Conservation (phyloP, 805 yeast species). For the Candida sphagnicola region DNA sequence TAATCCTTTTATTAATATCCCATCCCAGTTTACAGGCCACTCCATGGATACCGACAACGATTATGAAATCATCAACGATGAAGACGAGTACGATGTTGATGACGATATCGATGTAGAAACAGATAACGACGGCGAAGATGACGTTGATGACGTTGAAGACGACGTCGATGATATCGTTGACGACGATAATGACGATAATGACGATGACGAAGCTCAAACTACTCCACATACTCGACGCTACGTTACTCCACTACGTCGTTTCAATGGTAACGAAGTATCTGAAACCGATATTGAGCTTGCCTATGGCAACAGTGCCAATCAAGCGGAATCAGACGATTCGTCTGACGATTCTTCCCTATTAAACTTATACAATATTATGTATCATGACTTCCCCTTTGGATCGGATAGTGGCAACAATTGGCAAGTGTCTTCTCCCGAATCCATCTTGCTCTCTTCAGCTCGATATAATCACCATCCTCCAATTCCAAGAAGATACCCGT, state of each 20-base stretch:
- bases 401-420: background rate
- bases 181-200: conserved; percentile 6
- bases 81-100: background rate
- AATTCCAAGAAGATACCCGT: background rate
- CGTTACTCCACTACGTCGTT: too few relatives aligned
- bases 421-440: conserved; percentile 14
- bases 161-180: conserved; percentile 8
- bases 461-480: conserved; percentile 15
- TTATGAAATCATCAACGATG: conserved; percentile 4
- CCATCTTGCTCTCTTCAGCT: conserved; percentile 24
- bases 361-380: conserved; percentile 2
- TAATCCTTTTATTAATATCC: background rate
- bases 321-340: background rate
- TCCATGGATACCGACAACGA: conserved; percentile 6
- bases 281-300: too few relatives aligned
- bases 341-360: conserved; percentile 1
- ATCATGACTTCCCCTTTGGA: conserved; percentile 2
- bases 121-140: conserved; percentile 4
- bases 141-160: conserved; percentile 3
- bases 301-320: background rate
- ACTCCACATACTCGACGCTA: too few relatives aligned
- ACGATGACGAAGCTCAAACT: too few relatives aligned
- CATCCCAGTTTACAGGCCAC: background rate
- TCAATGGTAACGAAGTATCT: too few relatives aligned
- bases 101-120: background rate